Conservation (phyloP, 306 rosid species). For the Ormosia semicastrata region DNA sequence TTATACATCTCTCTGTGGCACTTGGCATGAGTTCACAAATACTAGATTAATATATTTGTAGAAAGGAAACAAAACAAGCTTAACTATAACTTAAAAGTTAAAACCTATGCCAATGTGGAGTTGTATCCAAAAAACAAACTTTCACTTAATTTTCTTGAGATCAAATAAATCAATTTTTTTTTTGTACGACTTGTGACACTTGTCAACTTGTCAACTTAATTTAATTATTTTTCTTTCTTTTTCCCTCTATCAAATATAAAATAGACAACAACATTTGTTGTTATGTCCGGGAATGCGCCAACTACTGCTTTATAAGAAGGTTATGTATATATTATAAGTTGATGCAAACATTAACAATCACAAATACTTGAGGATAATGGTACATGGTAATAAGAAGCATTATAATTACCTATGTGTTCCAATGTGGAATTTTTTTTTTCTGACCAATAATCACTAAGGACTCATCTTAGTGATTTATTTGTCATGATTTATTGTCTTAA, state of each 20-base stretch:
- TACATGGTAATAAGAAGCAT: too few relatives aligned
- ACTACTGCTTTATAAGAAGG: not conserved
- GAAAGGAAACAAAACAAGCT: not conserved
- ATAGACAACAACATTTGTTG: not conserved
- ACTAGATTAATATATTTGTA: not conserved
- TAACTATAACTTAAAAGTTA: not conserved
- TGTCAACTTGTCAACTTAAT: not conserved
- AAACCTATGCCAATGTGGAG: not conserved
- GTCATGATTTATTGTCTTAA: not conserved
- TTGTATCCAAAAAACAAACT: not conserved
- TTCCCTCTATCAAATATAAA: not conserved
- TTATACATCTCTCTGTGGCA: not conserved
- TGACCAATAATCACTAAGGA: too few relatives aligned
- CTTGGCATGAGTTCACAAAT: slow-evolving; percentile 21
- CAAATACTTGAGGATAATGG: too few relatives aligned
- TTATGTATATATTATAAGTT: not conserved
- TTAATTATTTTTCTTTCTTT: not conserved
- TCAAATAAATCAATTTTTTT: not conserved
- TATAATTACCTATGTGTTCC: not conserved
- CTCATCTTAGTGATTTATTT: not conserved
- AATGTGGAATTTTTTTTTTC: not conserved
- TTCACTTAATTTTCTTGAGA: not conserved
- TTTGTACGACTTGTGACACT: not conserved
- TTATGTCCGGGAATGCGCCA: not conserved
- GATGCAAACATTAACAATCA: not conserved